Percentiles rank a stretch among this genome's conserved stretches.
Evolutionary conservation across 2,329 filamentous ascomycete species (phyloP).

Genomic region (Bipolaris bicolor): DNA sequence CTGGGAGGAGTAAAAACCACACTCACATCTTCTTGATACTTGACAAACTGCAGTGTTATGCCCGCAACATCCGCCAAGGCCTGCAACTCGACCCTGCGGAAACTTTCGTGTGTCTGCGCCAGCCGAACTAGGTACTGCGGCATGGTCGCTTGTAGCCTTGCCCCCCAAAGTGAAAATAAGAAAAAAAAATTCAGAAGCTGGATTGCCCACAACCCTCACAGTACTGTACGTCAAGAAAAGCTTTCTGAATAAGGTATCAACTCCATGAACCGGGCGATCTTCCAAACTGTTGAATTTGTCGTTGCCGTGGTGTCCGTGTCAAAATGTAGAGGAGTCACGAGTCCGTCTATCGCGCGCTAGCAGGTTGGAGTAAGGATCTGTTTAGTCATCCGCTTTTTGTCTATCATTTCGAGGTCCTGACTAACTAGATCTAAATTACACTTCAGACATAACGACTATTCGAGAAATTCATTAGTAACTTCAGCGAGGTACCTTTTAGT

Average conservation of each 20-base stretch:
- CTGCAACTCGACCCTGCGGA: slow-evolving; percentile 82
- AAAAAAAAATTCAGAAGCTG: too few species aligned
- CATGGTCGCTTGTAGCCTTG: slow-evolving; percentile 26
- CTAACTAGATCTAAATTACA: too few species aligned
- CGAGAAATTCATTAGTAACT: too few species aligned
- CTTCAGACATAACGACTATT: too few species aligned
- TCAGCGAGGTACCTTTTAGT: not conserved
- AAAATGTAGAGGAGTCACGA: slow-evolving; percentile 21
- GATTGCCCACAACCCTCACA: too few species aligned
- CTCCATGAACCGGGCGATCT: too few species aligned
- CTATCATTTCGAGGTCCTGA: too few species aligned
- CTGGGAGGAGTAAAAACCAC: slow-evolving; percentile 12
- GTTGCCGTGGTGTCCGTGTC: not conserved
- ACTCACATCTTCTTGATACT: slow-evolving; percentile 75
- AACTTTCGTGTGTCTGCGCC: slow-evolving; percentile 88
- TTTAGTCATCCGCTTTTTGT: not conserved
- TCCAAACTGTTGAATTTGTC: not conserved
- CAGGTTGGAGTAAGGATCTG: slow-evolving; percentile 5
- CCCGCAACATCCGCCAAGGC: slow-evolving; percentile 74
- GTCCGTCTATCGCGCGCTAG: not conserved
- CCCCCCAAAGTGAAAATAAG: too few species aligned
- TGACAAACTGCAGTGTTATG: slow-evolving; percentile 73
- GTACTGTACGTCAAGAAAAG: too few species aligned
- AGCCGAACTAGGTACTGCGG: slow-evolving; percentile 86
- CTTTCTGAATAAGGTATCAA: too few species aligned